Percentiles rank a stretch among this genome's conserved stretches.
phyloP scores from a whole-genome alignment of 2,329 filamentous ascomycete species.

The Juglanconis juglandina region DNA sequence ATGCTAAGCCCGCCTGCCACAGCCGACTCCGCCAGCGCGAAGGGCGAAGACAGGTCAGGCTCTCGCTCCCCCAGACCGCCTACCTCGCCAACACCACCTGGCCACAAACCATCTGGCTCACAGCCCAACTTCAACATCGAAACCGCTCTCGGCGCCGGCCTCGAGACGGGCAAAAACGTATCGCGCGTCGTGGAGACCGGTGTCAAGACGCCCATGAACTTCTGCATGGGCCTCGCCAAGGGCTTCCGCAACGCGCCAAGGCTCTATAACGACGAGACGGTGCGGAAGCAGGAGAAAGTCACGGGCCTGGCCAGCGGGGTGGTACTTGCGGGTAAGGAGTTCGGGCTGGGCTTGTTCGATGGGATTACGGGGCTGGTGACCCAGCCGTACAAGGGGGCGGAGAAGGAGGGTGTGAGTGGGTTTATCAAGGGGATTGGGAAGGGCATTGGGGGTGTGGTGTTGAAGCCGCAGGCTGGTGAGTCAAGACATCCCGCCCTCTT shows the following conservation, averaged over 20 bases:
- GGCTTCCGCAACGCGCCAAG: conserved; percentile 86
- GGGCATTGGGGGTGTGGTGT: conserved; percentile 74
- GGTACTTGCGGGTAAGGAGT: conserved; percentile 73
- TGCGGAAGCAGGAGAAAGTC: conserved; percentile 75
- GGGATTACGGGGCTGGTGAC: conserved; percentile 77
- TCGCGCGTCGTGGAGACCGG: conserved; percentile 71
- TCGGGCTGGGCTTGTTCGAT: conserved; percentile 74
- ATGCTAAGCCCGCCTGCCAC: neutral
- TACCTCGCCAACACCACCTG: neutral
- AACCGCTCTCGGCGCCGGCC: conserved; percentile 12
- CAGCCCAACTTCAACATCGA: conserved; percentile 11
- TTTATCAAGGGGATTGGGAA: conserved; percentile 78
- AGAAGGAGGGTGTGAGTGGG: conserved; percentile 51
- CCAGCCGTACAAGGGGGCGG: conserved; percentile 64
- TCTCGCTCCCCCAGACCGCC: neutral
- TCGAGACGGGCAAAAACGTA: conserved; percentile 65
- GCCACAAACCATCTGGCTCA: neutral
- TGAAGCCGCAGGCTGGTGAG: conserved; percentile 78
- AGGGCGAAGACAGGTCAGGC: neutral
- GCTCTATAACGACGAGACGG: conserved; percentile 79
- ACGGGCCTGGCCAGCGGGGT: conserved; percentile 74
- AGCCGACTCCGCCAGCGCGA: conserved; percentile 1
- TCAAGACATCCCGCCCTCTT: conserved; percentile 13
- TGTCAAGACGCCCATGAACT: conserved; percentile 78
- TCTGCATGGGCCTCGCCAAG: conserved; percentile 75